Conservation (phyloP, 2,329 filamentous ascomycete genomes). For the Talaromyces piceae region DNA sequence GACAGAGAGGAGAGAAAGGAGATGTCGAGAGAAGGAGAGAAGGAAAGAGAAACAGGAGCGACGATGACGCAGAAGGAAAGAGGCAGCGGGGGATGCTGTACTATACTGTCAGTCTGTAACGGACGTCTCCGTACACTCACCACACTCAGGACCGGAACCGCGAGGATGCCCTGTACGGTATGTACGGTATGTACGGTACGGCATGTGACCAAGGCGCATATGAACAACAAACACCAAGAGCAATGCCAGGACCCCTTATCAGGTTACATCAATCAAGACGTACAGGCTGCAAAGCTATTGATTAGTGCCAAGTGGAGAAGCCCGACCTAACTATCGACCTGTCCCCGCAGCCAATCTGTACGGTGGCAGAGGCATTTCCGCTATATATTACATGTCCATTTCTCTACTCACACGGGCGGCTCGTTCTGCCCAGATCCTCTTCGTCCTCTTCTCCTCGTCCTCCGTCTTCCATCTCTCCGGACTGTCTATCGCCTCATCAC, state of each 20-base stretch:
- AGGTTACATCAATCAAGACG: neutral
- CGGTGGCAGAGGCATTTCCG: too few relatives aligned
- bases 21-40: neutral
- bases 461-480: neutral
- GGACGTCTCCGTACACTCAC: too few relatives aligned
- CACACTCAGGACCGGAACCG: too few relatives aligned
- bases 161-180: too few relatives aligned
- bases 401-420: neutral
- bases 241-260: neutral
- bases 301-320: constrained; percentile 5
- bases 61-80: neutral
- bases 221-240: neutral
- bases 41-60: neutral
- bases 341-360: neutral
- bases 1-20: neutral
- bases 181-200: neutral
- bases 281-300: constrained; percentile 2
- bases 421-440: neutral
- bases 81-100: neutral
- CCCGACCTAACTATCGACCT: neutral
- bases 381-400: too few relatives aligned
- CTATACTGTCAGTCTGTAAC: too few relatives aligned
- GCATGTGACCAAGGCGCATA: neutral
- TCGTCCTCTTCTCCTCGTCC: neutral
- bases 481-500: neutral